These are phyloP conservation scores for Annona squamosa DNA, from an alignment of 164 flowering plant genomes.

Conservation along the genomic window DNA sequence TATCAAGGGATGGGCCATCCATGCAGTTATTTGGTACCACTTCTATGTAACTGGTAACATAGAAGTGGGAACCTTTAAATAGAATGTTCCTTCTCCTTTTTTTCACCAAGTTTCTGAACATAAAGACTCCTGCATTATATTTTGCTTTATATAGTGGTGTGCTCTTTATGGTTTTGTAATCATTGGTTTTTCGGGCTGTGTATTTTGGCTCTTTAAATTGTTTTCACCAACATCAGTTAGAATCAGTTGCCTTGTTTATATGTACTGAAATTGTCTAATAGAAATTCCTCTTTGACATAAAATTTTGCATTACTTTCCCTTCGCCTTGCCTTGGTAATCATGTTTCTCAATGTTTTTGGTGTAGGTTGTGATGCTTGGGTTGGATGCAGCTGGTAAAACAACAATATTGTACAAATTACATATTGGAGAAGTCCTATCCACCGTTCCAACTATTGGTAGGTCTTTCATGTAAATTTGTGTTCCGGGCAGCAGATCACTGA, in stretches of 20 bases:
- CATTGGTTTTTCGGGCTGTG: not conserved
- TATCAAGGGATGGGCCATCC: no score
- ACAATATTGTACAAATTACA: constrained; percentile 93
- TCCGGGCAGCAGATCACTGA: not conserved
- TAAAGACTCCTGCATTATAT: no score
- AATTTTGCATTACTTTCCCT: not conserved
- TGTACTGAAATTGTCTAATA: not conserved
- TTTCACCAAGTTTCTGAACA: no score
- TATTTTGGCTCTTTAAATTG: not conserved
- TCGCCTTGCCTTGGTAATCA: not conserved
- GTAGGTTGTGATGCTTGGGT: constrained; percentile 99
- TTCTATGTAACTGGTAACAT: no score
- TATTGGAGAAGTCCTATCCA: constrained; percentile 93
- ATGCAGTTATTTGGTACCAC: no score
- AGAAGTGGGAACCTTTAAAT: no score
- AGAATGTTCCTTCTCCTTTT: no score
- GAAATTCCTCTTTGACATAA: not conserved
- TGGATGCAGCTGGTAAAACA: constrained; percentile 99
- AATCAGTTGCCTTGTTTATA: not conserved
- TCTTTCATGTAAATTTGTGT: not conserved
- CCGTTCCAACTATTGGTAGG: constrained; percentile 98
- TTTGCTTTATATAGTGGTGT: not conserved
- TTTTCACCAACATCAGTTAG: not conserved
- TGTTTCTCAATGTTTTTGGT: not conserved
- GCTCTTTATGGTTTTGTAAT: not conserved